Conservation (phyloP, 2,329 filamentous ascomycete species). For the Herpotrichia juniperi region DNA sequence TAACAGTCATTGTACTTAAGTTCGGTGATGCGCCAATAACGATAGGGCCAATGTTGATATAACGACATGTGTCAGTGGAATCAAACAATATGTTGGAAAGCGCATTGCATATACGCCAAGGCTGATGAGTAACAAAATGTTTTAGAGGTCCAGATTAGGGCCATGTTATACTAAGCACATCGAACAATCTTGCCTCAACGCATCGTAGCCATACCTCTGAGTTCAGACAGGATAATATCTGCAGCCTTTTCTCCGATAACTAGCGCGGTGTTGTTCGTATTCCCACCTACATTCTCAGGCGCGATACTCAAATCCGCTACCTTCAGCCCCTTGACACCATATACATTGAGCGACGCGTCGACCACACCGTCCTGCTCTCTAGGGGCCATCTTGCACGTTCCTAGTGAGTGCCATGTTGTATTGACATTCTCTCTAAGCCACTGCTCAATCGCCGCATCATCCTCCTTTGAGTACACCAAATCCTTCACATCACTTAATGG, state of each 20-base stretch:
- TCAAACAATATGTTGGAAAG: no score
- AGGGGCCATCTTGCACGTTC: constrained; percentile 38
- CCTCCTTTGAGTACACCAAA: constrained; percentile 57
- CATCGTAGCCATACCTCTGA: no score
- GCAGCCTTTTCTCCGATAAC: constrained; percentile 27
- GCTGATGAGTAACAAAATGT: no score
- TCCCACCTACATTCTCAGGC: constrained; percentile 21
- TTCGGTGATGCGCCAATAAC: no score
- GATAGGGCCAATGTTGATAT: no score
- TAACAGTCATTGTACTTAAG: no score
- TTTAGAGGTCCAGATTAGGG: no score
- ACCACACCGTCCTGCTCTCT: constrained; percentile 30
- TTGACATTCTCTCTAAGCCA: constrained; percentile 45
- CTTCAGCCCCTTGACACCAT: constrained; percentile 26
- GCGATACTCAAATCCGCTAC: constrained; percentile 30
- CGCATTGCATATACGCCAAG: no score
- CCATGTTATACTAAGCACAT: no score
- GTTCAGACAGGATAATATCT: constrained; percentile 36
- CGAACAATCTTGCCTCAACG: no score
- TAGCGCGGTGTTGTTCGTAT: constrained; percentile 33
- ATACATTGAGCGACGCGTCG: constrained; percentile 22
- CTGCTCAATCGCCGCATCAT: constrained; percentile 56
- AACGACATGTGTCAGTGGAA: no score
- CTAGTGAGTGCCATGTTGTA: constrained; percentile 48
- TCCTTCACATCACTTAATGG: constrained; percentile 39